phyloP scores from a whole-genome alignment of 208 protist species.

The Acanthamoeba triangularis region DNA sequence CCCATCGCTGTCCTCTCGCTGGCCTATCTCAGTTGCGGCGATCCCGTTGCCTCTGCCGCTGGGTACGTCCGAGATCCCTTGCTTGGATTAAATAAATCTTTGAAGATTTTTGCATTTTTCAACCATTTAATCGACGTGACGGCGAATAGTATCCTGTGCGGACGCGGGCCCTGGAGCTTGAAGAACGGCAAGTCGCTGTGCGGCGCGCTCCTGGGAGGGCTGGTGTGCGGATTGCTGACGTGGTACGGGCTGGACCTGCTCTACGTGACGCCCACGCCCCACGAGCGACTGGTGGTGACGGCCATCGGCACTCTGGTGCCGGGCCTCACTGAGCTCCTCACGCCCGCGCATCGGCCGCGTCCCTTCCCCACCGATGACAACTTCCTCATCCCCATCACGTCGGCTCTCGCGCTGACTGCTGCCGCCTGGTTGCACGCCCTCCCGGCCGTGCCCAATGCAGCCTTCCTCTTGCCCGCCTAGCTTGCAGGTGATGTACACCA shows the following conservation, averaged over 20 bases:
- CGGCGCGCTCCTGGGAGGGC: neutral
- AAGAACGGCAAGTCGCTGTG: constrained; percentile 41
- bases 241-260: constrained; percentile 52
- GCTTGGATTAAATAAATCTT: neutral
- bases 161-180: neutral
- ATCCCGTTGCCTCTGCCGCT: constrained; percentile 65
- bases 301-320: constrained; percentile 1
- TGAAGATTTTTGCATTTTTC: neutral
- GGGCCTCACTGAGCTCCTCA: constrained; percentile 39
- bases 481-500: neutral
- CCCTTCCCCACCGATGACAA: constrained; percentile 62
- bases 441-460: neutral
- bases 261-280: constrained; percentile 10
- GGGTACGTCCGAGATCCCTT: neutral
- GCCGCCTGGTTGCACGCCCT: constrained; percentile 16
- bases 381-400: constrained; percentile 58
- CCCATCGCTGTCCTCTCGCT: constrained; percentile 66
- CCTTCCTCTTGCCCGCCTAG: constrained; percentile 16
- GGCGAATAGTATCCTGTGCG: neutral
- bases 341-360: constrained; percentile 20
- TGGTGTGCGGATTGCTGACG: constrained; percentile 20
- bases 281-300: constrained; percentile 29
- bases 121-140: neutral
- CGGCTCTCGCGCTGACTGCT: neutral
- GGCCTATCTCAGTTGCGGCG: constrained; percentile 55